A percentile compares a stretch with the other conserved stretches of the same genome.
Conservation (phyloP, 2,329 filamentous ascomycete genomes). For the Clonostachys rosea region DNA sequence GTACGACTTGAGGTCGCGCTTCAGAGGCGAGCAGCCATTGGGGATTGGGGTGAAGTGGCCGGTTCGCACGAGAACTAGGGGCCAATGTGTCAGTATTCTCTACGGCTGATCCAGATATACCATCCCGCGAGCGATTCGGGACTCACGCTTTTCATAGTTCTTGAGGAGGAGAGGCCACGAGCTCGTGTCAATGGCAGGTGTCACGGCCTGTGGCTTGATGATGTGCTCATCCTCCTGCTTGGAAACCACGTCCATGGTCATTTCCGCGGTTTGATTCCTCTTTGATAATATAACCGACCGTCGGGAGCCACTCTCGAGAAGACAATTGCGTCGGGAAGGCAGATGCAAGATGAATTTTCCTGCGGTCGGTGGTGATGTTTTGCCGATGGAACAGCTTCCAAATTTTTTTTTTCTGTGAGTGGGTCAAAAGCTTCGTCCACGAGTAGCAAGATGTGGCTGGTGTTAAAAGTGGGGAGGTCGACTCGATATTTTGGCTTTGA, state of each 20-base stretch:
- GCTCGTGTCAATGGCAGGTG: constrained; percentile 77
- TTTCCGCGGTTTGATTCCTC: constrained; percentile 26
- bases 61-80: constrained; percentile 79
- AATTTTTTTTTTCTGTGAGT: no score
- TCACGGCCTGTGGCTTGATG: constrained; percentile 87
- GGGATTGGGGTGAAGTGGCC: constrained; percentile 97
- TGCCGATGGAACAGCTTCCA: no score
- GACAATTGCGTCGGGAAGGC: not conserved
- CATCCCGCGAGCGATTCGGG: constrained; percentile 1
- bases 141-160: constrained; percentile 89
- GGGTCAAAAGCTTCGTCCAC: no score
- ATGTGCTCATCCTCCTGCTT: constrained; percentile 63
- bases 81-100: constrained; percentile 10
- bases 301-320: constrained; percentile 1
- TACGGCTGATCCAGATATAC: constrained; percentile 8
- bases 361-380: no score
- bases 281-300: not conserved
- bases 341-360: not conserved
- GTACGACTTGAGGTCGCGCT: constrained; percentile 95
- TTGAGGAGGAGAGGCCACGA: constrained; percentile 91
- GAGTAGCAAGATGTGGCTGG: no score
- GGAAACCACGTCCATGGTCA: constrained; percentile 6
- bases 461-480: no score
- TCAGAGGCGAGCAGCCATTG: constrained; percentile 83
- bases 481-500: no score